These are phyloP conservation scores for Plenodomus tracheiphilus DNA, from an alignment of 2,329 filamentous ascomycete genomes.

Conservation along the genomic window DNA sequence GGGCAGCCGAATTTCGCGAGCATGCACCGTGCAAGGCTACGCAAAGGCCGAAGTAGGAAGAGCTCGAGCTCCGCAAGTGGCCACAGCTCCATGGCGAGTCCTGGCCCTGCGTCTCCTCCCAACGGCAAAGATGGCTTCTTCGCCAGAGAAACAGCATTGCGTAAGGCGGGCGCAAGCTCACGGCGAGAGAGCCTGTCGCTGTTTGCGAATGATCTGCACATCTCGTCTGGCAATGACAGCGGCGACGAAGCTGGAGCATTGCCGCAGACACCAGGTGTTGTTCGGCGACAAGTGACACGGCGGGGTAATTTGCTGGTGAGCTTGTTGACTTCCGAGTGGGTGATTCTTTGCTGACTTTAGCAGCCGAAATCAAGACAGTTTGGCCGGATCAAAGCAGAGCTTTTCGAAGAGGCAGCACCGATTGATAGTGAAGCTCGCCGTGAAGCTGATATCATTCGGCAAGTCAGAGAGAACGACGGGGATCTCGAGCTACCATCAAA, in stretches of 20 bases:
- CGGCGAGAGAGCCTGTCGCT: conserved; percentile 87
- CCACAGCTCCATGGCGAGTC: conserved; percentile 69
- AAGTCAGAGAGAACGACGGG: conserved; percentile 87
- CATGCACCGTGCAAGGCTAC: conserved; percentile 67
- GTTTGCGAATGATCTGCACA: conserved; percentile 84
- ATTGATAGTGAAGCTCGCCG: conserved; percentile 85
- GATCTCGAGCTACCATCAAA: conserved; percentile 56
- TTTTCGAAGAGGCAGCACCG: conserved; percentile 85
- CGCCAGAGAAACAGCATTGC: conserved; percentile 53
- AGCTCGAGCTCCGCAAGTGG: conserved; percentile 72
- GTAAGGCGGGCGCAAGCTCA: conserved; percentile 55
- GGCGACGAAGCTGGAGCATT: conserved; percentile 64
- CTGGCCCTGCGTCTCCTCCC: conserved; percentile 77
- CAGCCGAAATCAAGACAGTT: conserved; percentile 97
- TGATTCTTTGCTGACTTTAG: conserved; percentile 15
- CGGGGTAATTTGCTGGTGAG: conserved; percentile 85
- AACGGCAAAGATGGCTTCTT: conserved; percentile 62
- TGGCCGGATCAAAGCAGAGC: conserved; percentile 84
- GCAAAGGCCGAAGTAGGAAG: conserved; percentile 63
- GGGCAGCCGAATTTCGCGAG: conserved; percentile 78
- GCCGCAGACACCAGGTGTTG: conserved; percentile 68
- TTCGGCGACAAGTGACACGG: conserved; percentile 80
- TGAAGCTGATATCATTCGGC: conserved; percentile 93
- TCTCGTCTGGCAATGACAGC: conserved; percentile 77
- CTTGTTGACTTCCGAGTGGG: conserved; percentile 8